These are phyloP conservation scores for Podila verticillata DNA, from an alignment of 192 early-diverging fungal species.

Conservation along the genomic window DNA sequence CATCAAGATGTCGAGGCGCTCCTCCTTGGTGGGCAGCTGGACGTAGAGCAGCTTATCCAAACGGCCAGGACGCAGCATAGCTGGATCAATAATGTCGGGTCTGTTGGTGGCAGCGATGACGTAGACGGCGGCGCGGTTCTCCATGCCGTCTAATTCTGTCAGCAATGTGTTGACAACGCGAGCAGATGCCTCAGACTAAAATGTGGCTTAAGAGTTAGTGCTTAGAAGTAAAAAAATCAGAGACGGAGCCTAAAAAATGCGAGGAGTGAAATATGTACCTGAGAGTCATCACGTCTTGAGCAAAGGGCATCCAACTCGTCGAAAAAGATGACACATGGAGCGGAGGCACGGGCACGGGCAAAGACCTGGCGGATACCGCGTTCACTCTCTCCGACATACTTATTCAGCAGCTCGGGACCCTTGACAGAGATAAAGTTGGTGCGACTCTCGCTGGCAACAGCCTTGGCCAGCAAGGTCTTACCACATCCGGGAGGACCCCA, in stretches of 20 bases:
- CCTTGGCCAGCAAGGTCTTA: conserved; percentile 97
- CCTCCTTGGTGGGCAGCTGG: conserved; percentile 83
- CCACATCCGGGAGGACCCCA: conserved; percentile 99
- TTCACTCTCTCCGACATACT: conserved; percentile 99
- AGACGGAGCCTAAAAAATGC: not conserved
- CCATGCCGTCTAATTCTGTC: conserved; percentile 97
- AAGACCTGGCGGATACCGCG: conserved; percentile 96
- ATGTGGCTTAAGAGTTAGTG: not conserved
- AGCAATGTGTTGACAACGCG: conserved; percentile 97
- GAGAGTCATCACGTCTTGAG: conserved; percentile 87
- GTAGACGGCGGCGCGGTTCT: conserved; percentile 88
- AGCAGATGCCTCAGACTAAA: conserved; percentile 86
- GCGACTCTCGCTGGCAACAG: conserved; percentile 96
- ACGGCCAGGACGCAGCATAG: conserved; percentile 97
- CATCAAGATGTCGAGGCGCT: conserved; percentile 86
- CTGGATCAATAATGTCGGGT: conserved; percentile 97
- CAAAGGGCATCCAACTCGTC: conserved; percentile 97
- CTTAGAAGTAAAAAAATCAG: not conserved
- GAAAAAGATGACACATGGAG: conserved; percentile 98
- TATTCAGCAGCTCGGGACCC: conserved; percentile 97
- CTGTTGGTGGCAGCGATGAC: conserved; percentile 98
- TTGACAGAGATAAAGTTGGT: conserved; percentile 99
- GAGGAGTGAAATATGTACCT: conserved; percentile 57
- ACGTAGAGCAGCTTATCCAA: conserved; percentile 98
- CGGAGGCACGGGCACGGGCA: conserved; percentile 88